These are phyloP conservation scores for Mycena albidolilacea DNA, from an alignment of 768 basidiomycete species.

Conservation along the genomic window DNA sequence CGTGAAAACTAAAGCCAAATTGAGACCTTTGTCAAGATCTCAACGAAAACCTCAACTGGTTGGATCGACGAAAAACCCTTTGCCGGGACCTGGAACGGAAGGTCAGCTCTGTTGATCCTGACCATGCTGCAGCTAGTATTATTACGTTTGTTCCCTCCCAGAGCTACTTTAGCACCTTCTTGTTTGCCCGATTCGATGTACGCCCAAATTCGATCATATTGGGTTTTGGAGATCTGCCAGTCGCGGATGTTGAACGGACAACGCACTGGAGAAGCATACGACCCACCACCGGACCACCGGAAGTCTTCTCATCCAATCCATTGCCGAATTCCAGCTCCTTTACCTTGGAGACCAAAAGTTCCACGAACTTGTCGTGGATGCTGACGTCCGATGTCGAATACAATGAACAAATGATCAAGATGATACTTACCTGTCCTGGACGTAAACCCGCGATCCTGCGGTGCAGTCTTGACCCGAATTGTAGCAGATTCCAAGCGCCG, in stretches of 20 bases:
- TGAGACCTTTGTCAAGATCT: neutral
- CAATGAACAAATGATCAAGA: neutral
- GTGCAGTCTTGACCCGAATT: conserved; percentile 96
- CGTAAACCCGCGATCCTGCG: conserved; percentile 91
- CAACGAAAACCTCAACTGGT: conserved; percentile 71
- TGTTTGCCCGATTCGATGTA: conserved; percentile 91
- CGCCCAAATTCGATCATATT: conserved; percentile 88
- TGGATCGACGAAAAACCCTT: conserved; percentile 92
- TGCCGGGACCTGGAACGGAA: conserved; percentile 55
- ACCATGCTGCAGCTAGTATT: neutral
- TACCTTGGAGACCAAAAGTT: conserved; percentile 74
- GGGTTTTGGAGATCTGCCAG: conserved; percentile 80
- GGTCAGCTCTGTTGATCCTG: neutral
- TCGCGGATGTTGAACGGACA: conserved; percentile 8
- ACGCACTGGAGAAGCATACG: neutral
- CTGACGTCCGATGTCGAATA: conserved; percentile 42
- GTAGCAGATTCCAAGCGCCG: conserved; percentile 87
- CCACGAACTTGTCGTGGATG: conserved; percentile 88
- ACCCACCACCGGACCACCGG: conserved; percentile 88
- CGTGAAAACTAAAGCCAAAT: conserved; percentile 74
- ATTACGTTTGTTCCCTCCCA: conserved; percentile 85
- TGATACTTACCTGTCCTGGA: conserved; percentile 70
- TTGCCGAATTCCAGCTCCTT: conserved; percentile 83
- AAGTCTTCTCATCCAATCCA: conserved; percentile 81
- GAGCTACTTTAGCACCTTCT: conserved; percentile 83